Evolutionary conservation across 768 basidiomycete genomes (phyloP), one percentile per base, ranked within the genome.

Genomic region (Tubosaeta sp.): DNA sequence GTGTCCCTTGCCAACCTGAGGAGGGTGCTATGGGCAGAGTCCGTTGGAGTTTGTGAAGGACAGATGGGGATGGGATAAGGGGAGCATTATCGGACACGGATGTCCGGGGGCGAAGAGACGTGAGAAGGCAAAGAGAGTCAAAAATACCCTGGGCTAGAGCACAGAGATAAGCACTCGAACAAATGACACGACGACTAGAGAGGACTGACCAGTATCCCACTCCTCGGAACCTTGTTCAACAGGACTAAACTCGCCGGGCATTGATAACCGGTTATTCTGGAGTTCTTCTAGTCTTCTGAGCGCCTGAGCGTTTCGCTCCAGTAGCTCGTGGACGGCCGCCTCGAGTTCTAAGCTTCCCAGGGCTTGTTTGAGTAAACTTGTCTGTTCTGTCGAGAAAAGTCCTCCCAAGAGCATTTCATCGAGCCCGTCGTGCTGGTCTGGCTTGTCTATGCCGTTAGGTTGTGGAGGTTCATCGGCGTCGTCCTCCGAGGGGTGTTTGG

Each of bases 191-290:
- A 57, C 11, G 34, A 42, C 27, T 29, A 34, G 51, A 43, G 17
- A 22, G 38, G 48, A 67, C 84, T 58, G 62, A 91, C 90, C 91
- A 54, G 80, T 81, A 58, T 88, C 84, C 86, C 86, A 90, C 65
- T 93, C 90, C 66, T 91, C 89, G 11, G 86, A 86, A 32, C 77
- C 85, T 62, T 83, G 79, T 63, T 83, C 77, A 4, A 82, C 81
- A 48, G 73, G 74, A 32, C 65, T 65, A 9, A 73, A 78, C 35
- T 73, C 75, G 13, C 74, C 75, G 22, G 75, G 75, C 11, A 69
- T 67, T 14, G 73, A 73, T 29, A 87, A 63, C 11, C 90, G 80
- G 49, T 68, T 63, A 17, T 69, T 71, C 61, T 92, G 90, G 44
- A 92, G 72, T 58, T 82, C 78, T 58, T 83, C 83, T 13, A 93